Base-by-base conservation (phyloP, 2,329 filamentous ascomycete species). In the Aureobasidium sp. region DNA sequence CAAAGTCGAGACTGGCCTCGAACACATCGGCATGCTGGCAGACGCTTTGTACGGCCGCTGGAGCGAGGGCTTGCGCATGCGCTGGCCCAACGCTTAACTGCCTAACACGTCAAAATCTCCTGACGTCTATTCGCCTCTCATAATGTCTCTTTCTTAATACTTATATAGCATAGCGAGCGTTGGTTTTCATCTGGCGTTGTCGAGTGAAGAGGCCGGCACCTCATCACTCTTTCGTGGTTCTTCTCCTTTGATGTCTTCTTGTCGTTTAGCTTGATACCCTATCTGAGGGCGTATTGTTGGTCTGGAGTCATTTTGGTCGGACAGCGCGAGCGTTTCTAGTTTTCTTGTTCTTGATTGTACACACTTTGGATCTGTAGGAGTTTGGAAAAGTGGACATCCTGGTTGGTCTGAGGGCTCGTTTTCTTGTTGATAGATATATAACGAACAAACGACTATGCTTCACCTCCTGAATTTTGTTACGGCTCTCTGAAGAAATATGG, bases 1-100 rank as follows among this genome's bases (percentile, higher is more conserved):
- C 12, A 79, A 83, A 66, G 73, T 78, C 52, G 77, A 81, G 62
- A 82, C 86, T 1, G 93, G 91, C 2, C 93, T 97, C 90, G 92
- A 97, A 74, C 93, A 97, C 75, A 89, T 88, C 67, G 90, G 91
- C 71, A 86, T 96, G 72, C 80, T 97, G 41, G 90, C 90, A 1
- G 91, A 97, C 73, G 90, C 96, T 23, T 82, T 99, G 23, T 97
- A 97, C 76, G 85, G 87, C 17, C 84, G 93, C 47, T 99, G 94
- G 94, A 86, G 87, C 2, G 90, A 95, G 63, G 91, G 91, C 1
- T 78, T 97, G 68, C 86, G 87, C 66, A 70, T 65, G 32, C 68
- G 78, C 48, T 81, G 79, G 79, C 62, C 62, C 20, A 37, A 60
- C 15, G 41, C 55, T 23, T 63, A 52, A 44, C 13, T 48, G 32